phyloP scores from a whole-genome alignment of 2,329 filamentous ascomycete genomes.

The Kalaharituber pfeilii region DNA sequence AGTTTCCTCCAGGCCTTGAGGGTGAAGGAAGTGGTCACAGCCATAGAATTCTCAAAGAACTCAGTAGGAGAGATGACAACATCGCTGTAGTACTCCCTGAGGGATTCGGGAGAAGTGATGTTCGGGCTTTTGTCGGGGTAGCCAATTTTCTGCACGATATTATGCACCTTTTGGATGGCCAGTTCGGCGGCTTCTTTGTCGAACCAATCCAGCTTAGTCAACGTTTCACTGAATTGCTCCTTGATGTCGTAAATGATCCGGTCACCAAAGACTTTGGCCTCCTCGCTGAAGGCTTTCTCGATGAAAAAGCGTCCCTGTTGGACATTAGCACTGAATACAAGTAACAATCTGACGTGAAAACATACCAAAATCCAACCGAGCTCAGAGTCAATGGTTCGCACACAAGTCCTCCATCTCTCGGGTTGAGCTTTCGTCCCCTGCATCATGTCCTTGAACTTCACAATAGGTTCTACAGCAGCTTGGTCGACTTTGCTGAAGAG shows the following conservation, averaged over 20 bases:
- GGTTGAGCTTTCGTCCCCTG: conserved; percentile 43
- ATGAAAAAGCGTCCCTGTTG: conserved; percentile 44
- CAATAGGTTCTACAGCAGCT: conserved; percentile 41
- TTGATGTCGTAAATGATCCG: conserved; percentile 56
- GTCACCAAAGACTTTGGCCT: conserved; percentile 49
- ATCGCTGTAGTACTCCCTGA: conserved; percentile 40
- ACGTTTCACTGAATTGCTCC: conserved; percentile 43
- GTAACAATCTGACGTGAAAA: no score
- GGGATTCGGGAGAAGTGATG: conserved; percentile 39
- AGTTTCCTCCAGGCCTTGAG: conserved; percentile 39
- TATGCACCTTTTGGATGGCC: conserved; percentile 46
- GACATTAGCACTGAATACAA: no score
- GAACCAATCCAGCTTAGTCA: conserved; percentile 47
- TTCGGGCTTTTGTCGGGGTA: conserved; percentile 47
- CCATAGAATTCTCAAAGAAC: conserved; percentile 42
- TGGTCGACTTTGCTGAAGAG: conserved; percentile 40
- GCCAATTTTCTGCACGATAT: conserved; percentile 51
- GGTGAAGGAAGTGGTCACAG: conserved; percentile 34
- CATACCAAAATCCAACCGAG: conserved; percentile 46
- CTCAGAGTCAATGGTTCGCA: conserved; percentile 39
- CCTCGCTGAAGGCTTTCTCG: conserved; percentile 47
- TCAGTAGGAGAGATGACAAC: conserved; percentile 35
- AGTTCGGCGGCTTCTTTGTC: conserved; percentile 41
- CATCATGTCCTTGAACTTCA: conserved; percentile 42
- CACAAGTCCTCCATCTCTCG: conserved; percentile 51